Conservation (phyloP, 306 rosid species). For the Cucumis cinereus region DNA sequence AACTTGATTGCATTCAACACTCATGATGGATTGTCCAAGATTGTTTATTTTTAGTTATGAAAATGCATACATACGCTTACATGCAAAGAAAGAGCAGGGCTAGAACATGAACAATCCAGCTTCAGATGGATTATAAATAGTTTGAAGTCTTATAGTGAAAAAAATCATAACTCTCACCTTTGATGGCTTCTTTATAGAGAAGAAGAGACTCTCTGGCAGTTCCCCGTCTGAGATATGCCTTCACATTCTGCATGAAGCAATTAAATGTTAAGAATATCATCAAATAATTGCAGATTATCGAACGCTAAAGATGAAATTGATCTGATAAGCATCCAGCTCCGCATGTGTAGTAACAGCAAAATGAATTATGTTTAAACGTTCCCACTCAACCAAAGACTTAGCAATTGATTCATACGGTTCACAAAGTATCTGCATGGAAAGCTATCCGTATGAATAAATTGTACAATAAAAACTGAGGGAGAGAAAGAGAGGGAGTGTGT, state of each 20-base stretch:
- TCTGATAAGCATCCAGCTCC: not conserved
- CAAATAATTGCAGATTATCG: not conserved
- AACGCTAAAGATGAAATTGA: not conserved
- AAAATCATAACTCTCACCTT: constrained; percentile 33
- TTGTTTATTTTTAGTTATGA: not conserved
- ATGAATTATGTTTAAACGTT: not conserved
- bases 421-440: not conserved
- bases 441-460: not conserved
- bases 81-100: not conserved
- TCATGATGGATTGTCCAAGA: not conserved
- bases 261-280: not conserved
- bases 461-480: not conserved
- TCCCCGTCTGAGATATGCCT: constrained; percentile 90
- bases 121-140: not conserved
- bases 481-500: not conserved
- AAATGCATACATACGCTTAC: not conserved
- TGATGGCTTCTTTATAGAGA: constrained; percentile 48
- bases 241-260: constrained; percentile 54
- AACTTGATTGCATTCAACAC: not conserved
- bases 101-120: not conserved
- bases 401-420: not conserved
- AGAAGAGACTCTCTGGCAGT: constrained; percentile 66
- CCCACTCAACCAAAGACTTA: not conserved
- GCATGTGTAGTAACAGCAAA: not conserved
- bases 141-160: not conserved